These are phyloP conservation scores for Cyberlindnera veronae DNA, from an alignment of 805 yeast species.

Conservation along the genomic window DNA sequence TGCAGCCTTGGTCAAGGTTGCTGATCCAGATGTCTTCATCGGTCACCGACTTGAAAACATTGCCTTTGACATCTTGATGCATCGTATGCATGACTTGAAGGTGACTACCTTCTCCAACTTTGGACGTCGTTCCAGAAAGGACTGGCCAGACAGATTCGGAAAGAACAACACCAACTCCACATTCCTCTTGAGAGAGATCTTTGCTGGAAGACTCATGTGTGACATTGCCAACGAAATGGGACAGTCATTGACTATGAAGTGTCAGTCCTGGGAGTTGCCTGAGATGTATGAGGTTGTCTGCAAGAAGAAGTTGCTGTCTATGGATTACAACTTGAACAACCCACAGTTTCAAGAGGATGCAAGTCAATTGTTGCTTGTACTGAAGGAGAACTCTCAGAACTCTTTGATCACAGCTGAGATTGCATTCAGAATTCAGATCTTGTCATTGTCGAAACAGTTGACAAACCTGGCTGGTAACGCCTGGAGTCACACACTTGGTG, in stretches of 20 bases:
- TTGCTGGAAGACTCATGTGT: constrained; percentile 84
- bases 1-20: constrained; percentile 59
- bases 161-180: constrained; percentile 47
- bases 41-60: constrained; percentile 85
- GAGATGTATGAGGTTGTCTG: constrained; percentile 89
- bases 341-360: constrained; percentile 67
- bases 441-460: constrained; percentile 85
- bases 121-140: constrained; percentile 76
- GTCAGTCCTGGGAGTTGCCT: constrained; percentile 90
- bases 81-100: constrained; percentile 71
- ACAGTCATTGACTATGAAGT: constrained; percentile 82
- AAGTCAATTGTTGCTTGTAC: constrained; percentile 59
- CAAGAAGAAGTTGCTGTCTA: constrained; percentile 52
- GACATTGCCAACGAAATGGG: constrained; percentile 96
- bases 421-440: constrained; percentile 77
- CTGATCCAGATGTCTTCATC: constrained; percentile 88
- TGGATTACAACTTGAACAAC: constrained; percentile 72
- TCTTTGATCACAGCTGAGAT: constrained; percentile 72
- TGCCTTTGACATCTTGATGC: constrained; percentile 74
- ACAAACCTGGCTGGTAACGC: constrained; percentile 96
- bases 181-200: constrained; percentile 60
- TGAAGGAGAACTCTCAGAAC: constrained; percentile 63
- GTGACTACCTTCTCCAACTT: constrained; percentile 76
- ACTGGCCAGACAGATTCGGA: constrained; percentile 75
- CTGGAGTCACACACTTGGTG: constrained; percentile 92